Evolutionary conservation across 2,329 filamentous ascomycete species (phyloP), one percentile per base, ranked within the genome.

Genomic region (Graphium sp.): DNA sequence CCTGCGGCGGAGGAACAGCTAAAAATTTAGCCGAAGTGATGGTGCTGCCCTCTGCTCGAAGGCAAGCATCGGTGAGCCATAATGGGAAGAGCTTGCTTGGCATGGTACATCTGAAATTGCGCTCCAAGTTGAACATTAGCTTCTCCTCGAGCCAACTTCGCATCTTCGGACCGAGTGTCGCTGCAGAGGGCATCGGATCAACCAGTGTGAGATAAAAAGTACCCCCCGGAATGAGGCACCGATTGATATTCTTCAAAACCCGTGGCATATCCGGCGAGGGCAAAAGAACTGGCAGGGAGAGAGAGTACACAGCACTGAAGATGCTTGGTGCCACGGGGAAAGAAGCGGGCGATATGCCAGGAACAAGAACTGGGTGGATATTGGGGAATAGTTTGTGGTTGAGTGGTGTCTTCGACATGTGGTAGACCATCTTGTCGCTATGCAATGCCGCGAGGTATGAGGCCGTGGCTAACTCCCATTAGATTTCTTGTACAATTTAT

Each of bases 81-180:
- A 55, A 47, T 0, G 70, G 66, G 23, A 80, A 62, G 2, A 68
- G 47, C 7, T 57, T 57, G 21, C 58, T 66, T 0, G 74, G 74
- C 30, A 62, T 68, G 5, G 59, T 60, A 38, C 70, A 76, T 7
- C 66, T 60, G 32, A 67, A 73, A 11, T 61, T 52, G 14, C 56
- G 55, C 40, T 73, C 66, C 0, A 80, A 47, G 32, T 72, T 73
- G 6, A 64, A 44, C 2, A 74, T 44, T 1, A 80, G 52, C 29
- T 75, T 55, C 4, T 65, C 56, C 24, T 75, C 66, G 3, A 80
- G 51, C 74, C 74, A 80, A 1, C 52, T 45, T 20, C 62, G 55
- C 41, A 80, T 49, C 2, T 52, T 49, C 0, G 66, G 68, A 0
- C 74, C 75, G 15, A 69, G 52, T 0, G 62, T 70, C 2, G 55